Base-by-base conservation (phyloP, 106 monocot genomes). In the Triglochin maritima region DNA sequence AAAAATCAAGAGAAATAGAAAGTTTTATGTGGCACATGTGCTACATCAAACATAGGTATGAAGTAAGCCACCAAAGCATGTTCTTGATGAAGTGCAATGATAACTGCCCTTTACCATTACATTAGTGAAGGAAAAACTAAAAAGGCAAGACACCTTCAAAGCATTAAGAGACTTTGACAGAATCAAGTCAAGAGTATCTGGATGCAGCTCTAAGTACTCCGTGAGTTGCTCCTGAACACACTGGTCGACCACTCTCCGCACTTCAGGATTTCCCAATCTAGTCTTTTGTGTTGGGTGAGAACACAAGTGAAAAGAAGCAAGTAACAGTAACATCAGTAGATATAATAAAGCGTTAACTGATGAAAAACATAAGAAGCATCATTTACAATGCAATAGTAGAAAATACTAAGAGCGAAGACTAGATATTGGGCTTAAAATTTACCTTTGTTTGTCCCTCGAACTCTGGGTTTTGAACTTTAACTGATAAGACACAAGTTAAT, bases 401-500 rank as follows among this genome's bases (percentile, higher is more conserved):
- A 64, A 9, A 29, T 44, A 65, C 15, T 59, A 50, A 11, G n/a
- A 59, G 7, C 0, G 29, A 62, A 8, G 12, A 29, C 6, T 9
- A 13, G 17, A 59, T 14, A 59, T 13, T 5, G 6, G 10, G n/a
- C 6, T 45, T 44, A 55, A 6, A 6, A 5, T 57, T 13, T 60
- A 88, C 96, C 96, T 98, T 98, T 66, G 96, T 98, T 68, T 98
- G 96, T 54, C 96, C 96, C 84, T 96, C 96, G 84, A 96, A 96
- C 76, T 96, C 96, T 65, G 96, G 91, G 62, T 88, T 86, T 62
- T 83, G 80, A 43, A 96, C 90, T 76, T 96, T 96, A 45, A 96
- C 91, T 46, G 96, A 88, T 49, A 96, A 50, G 43, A 96, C 80
- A 71, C 96, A 96, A 10, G 96, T 91, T 69, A 96, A 80, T 66